Conservation (phyloP, 148 eudicot species). For the Beta vulgaris region DNA sequence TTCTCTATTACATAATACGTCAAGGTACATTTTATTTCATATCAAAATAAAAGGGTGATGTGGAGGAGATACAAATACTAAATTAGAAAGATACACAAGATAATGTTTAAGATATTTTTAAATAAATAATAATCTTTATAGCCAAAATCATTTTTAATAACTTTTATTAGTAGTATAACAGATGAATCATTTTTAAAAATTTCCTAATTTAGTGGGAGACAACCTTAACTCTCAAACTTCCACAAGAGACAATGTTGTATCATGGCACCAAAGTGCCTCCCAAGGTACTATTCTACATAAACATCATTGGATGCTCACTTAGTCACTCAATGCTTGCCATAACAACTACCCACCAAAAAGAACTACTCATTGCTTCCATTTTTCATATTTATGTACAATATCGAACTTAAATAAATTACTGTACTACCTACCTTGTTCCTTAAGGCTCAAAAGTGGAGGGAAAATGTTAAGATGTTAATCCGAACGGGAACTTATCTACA, state of each 20-base stretch:
- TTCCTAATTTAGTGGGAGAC: not conserved
- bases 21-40: too few species aligned
- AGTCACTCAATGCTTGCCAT: slow-evolving; percentile 3
- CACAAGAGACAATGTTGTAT: slow-evolving; percentile 7
- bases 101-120: not conserved
- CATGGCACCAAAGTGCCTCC: not conserved
- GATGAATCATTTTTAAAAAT: not conserved
- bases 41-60: too few species aligned
- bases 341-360: slow-evolving; percentile 31
- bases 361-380: slow-evolving; percentile 20
- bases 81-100: too few species aligned
- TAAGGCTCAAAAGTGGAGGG: too few species aligned
- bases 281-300: slow-evolving; percentile 5
- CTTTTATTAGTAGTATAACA: not conserved
- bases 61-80: too few species aligned
- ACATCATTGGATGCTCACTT: slow-evolving; percentile 18
- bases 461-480: too few species aligned
- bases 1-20: too few species aligned
- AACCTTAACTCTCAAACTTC: not conserved
- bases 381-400: not conserved
- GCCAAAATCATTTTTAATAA: too few species aligned
- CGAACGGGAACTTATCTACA: too few species aligned
- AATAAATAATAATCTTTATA: too few species aligned
- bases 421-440: not conserved
- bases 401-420: slow-evolving; percentile 20